Percentiles rank a stretch among this genome's conserved stretches.
phyloP scores from a whole-genome alignment of 805 yeast species.

The Saccharomycopsis sp. region DNA sequence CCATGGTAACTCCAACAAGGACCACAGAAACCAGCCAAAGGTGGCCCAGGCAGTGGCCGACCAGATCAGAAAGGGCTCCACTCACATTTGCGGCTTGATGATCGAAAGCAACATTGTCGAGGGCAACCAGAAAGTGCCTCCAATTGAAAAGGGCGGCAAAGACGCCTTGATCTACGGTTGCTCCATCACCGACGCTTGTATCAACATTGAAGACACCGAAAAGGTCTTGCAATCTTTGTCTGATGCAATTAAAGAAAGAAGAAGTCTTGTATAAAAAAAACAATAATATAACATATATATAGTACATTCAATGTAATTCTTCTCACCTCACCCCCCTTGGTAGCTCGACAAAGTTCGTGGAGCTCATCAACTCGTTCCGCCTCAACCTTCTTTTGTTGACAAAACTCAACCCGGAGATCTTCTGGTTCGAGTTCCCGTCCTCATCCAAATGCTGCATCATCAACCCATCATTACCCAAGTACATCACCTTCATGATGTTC shows the following conservation, averaged over 20 bases:
- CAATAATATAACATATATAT: background rate
- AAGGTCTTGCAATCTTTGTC: slow-evolving; percentile 71
- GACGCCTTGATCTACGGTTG: slow-evolving; percentile 80
- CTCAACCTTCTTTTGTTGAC: slow-evolving; percentile 39
- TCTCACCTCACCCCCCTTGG: slow-evolving; percentile 2
- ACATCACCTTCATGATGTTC: slow-evolving; percentile 59
- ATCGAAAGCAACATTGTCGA: slow-evolving; percentile 87
- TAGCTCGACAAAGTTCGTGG: slow-evolving; percentile 13
- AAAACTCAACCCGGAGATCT: slow-evolving; percentile 40
- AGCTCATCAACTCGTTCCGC: slow-evolving; percentile 8
- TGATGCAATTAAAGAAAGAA: slow-evolving; percentile 71
- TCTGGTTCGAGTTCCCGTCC: slow-evolving; percentile 31
- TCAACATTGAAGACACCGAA: slow-evolving; percentile 83
- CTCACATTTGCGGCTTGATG: slow-evolving; percentile 83
- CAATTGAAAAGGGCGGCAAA: slow-evolving; percentile 41
- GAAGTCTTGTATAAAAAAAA: slow-evolving; percentile 4
- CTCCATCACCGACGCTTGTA: slow-evolving; percentile 95
- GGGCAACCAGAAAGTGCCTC: slow-evolving; percentile 81
- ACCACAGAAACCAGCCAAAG: slow-evolving; percentile 89
- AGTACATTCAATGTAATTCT: background rate
- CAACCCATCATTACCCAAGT: slow-evolving; percentile 67
- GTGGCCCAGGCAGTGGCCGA: slow-evolving; percentile 77
- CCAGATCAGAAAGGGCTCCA: slow-evolving; percentile 77
- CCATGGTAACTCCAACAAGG: slow-evolving; percentile 93
- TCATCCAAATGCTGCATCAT: slow-evolving; percentile 34